Conservation (phyloP, 805 yeast genomes). For the Diddensiella santjacobensis region DNA sequence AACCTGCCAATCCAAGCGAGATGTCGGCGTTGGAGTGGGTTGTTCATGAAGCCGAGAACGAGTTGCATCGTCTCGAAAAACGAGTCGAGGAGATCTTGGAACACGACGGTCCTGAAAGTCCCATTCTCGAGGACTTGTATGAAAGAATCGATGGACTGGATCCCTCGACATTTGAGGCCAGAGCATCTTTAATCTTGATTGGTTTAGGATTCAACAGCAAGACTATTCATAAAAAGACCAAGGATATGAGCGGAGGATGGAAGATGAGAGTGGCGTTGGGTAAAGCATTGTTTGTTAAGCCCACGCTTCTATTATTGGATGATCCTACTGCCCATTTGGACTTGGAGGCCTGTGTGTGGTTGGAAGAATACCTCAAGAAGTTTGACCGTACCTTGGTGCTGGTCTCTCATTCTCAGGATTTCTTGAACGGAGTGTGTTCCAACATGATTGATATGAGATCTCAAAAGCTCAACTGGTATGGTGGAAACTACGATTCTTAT, state of each 20-base stretch:
- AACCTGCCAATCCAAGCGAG: conserved; percentile 95
- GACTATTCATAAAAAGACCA: conserved; percentile 90
- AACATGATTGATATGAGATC: conserved; percentile 97
- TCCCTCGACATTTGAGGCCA: conserved; percentile 89
- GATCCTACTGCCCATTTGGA: conserved; percentile 99
- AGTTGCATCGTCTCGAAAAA: conserved; percentile 86
- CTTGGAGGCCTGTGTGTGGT: conserved; percentile 99
- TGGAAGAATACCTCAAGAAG: conserved; percentile 94
- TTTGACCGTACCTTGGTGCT: conserved; percentile 90
- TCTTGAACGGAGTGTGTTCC: conserved; percentile 97
- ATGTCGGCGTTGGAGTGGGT: conserved; percentile 92
- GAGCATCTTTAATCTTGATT: conserved; percentile 92
- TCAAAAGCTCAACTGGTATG: conserved; percentile 69
- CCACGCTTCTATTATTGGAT: conserved; percentile 88
- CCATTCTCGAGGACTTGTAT: conserved; percentile 77
- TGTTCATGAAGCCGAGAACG: conserved; percentile 92
- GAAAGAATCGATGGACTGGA: conserved; percentile 96
- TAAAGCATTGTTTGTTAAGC: conserved; percentile 96
- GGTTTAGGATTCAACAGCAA: conserved; percentile 93
- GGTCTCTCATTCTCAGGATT: conserved; percentile 98
- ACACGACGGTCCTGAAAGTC: conserved; percentile 91
- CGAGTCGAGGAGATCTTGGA: conserved; percentile 85
- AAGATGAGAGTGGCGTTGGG: conserved; percentile 99
- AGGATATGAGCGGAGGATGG: conserved; percentile 99
- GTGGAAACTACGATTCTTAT: conserved; percentile 98